Base-by-base conservation (phyloP, 2,329 filamentous ascomycete species). In the Penicillium sp. region DNA sequence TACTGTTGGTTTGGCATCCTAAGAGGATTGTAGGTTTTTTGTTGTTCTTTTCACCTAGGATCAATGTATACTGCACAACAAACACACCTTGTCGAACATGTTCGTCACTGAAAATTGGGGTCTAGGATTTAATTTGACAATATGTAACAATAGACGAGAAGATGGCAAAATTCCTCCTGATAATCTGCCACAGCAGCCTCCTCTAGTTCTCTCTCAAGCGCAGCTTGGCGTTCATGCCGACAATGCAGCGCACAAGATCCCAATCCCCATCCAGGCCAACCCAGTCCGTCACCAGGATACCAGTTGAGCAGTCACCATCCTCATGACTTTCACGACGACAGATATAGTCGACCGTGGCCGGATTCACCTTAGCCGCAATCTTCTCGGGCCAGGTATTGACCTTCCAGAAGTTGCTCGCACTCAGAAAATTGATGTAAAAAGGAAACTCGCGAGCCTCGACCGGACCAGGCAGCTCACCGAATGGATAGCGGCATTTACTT, bases 351-450 rank as follows among this genome's bases (percentile, higher is more conserved):
- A 85, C 80, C n/a, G 83, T 84, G 1, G 89, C 87, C 19, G 93
- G 91, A 79, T 98, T 98, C 52, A 97, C 84, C 79, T 90, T 92
- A 22, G 87, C 89, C 1, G 95, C 94, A 74, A 99, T 92, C 71
- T 86, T 89, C 76, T 97, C 93, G 0, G 95, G 95, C 95, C 95
- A 99, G 77, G 93, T 97, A 58, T 86, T 87, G 1, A 89, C 83
- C 66, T 92, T 93, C 88, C 94, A 98, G 81, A 98, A 98, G 79
- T 97, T 97, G 76, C 90, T 94, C 0, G 89, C 95, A 68, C 85
- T 92, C 64, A 97, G 77, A 74, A 97, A 98, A 77, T 98, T 99
- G 76, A 98, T 81, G 70, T 90, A 96, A 68, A 97, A 84, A 0
- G 92, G 92, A 16, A 81, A 81, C 30, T 73, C 71, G 75, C 78